phyloP scores from a whole-genome alignment of 2,329 filamentous ascomycete genomes.

The Akanthomyces muscarius region DNA sequence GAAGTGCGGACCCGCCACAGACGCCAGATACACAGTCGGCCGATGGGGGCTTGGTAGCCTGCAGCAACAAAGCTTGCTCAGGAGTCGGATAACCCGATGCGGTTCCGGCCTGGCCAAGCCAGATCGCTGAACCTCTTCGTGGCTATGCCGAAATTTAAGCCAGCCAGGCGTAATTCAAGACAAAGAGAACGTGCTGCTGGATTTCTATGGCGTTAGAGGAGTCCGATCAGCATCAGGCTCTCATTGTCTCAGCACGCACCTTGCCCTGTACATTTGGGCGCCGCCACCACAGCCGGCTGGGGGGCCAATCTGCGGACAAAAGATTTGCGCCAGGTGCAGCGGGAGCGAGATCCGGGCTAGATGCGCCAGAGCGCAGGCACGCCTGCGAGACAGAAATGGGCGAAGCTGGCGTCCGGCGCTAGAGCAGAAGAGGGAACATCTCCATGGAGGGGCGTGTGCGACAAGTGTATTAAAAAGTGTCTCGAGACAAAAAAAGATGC shows the following conservation, averaged over 20 bases:
- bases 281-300: not conserved
- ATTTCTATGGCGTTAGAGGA: not conserved
- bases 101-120: not conserved
- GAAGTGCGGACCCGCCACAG: not conserved
- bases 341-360: conserved; percentile 14
- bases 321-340: conserved; percentile 1
- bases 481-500: conserved; percentile 1
- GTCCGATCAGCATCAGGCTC: not conserved
- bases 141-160: not conserved
- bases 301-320: no score
- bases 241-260: not conserved
- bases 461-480: conserved; percentile 2
- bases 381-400: not conserved
- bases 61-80: not conserved
- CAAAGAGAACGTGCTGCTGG: not conserved
- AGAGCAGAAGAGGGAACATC: not conserved
- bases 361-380: not conserved
- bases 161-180: not conserved
- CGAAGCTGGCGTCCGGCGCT: not conserved
- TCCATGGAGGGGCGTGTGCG: conserved; percentile 9
- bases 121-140: not conserved
- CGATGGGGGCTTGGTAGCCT: not conserved
- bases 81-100: not conserved
- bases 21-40: not conserved
- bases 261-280: not conserved